phyloP scores from a whole-genome alignment of 768 basidiomycete genomes.

The Suillus variegatus region DNA sequence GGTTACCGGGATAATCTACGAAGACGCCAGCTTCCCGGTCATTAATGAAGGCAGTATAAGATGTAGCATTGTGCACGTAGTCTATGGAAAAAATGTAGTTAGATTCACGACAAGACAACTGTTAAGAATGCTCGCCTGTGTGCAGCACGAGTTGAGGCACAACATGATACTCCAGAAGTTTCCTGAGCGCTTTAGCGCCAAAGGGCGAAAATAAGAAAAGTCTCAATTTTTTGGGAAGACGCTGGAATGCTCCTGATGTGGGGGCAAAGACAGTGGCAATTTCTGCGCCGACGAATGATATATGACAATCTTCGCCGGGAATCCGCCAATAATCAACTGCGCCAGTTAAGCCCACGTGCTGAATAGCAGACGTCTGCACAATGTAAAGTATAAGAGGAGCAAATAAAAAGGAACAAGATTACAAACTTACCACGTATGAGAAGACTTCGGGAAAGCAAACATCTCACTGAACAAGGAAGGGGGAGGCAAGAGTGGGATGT shows the following conservation, averaged over 20 bases:
- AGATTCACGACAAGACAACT: background rate
- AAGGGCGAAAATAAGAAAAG: slow-evolving; percentile 63
- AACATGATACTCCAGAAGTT: slow-evolving; percentile 60
- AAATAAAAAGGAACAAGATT: background rate
- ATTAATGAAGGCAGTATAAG: slow-evolving; percentile 1
- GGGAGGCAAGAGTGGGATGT: slow-evolving; percentile 57
- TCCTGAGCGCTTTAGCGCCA: slow-evolving; percentile 49
- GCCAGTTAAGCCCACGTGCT: slow-evolving; percentile 48
- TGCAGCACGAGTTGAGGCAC: slow-evolving; percentile 51
- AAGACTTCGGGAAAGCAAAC: slow-evolving; percentile 46
- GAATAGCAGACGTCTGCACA: slow-evolving; percentile 55
- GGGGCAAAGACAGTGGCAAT: slow-evolving; percentile 57
- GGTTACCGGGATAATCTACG: slow-evolving; percentile 19
- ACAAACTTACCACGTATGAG: slow-evolving; percentile 45
- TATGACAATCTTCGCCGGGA: slow-evolving; percentile 36
- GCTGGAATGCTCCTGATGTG: slow-evolving; percentile 48
- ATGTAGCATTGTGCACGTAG: slow-evolving; percentile 15
- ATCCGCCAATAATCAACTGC: slow-evolving; percentile 48
- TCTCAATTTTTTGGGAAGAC: slow-evolving; percentile 50
- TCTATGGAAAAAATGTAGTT: slow-evolving; percentile 7
- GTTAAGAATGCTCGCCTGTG: slow-evolving; percentile 39
- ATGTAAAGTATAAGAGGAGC: background rate
- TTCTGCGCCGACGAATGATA: slow-evolving; percentile 45
- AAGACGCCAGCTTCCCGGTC: background rate
- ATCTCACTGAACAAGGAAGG: slow-evolving; percentile 50